These are phyloP conservation scores for Diospyros kaki DNA, from an alignment of 148 eudicot genomes.

Conservation along the genomic window DNA sequence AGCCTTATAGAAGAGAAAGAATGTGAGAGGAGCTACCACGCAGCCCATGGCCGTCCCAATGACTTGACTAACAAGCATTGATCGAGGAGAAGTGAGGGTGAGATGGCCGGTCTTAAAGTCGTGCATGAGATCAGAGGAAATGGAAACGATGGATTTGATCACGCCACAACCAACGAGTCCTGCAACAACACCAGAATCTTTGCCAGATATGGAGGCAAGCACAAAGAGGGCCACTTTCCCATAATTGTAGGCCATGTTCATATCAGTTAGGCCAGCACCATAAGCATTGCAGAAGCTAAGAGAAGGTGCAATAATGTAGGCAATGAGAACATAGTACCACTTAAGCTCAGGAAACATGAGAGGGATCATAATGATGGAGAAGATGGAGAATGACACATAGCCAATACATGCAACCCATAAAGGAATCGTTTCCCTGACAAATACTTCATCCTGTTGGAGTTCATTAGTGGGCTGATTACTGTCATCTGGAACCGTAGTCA, in stretches of 20 bases:
- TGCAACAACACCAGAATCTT: conserved; percentile 68
- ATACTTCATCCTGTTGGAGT: conserved; percentile 55
- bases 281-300: conserved; percentile 92
- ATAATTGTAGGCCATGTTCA: conserved; percentile 90
- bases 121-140: conserved; percentile 81
- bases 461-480: conserved; percentile 38
- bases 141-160: conserved; percentile 71
- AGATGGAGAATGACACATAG: conserved; percentile 47
- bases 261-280: conserved; percentile 87
- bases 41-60: conserved; percentile 89
- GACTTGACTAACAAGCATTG: conserved; percentile 84
- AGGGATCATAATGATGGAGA: conserved; percentile 65
- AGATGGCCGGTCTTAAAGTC: conserved; percentile 86
- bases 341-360: conserved; percentile 72
- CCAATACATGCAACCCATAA: conserved; percentile 69
- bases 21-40: conserved; percentile 64
- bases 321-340: conserved; percentile 70
- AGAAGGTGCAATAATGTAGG: conserved; percentile 72
- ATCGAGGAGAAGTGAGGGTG: conserved; percentile 74
- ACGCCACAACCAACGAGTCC: conserved; percentile 85
- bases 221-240: conserved; percentile 92
- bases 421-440: conserved; percentile 62
- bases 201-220: conserved; percentile 53
- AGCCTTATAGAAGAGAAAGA: conserved; percentile 70
- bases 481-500: conserved; percentile 33